Evolutionary conservation across 2,329 filamentous ascomycete species (phyloP), one percentile per base, ranked within the genome.

Genomic region (Calonectria montana): DNA sequence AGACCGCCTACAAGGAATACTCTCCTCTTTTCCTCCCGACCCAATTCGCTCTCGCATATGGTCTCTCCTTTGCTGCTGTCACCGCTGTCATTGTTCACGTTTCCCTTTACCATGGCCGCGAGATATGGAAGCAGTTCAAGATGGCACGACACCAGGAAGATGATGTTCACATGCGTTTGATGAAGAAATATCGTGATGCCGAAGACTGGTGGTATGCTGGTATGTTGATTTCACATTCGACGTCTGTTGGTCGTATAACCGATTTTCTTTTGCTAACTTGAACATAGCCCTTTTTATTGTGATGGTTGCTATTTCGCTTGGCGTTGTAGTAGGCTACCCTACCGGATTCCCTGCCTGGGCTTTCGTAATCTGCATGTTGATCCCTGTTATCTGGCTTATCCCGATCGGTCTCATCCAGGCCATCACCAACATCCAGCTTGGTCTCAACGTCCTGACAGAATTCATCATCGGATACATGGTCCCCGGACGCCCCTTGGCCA

Each of bases 381-480:
- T 92, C 29, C 88, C 89, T 3, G 80, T 91, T 41, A 77, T 91
- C 39, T 91, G 90, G 88, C 85, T 90, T 64, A 86, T 92, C 27
- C 90, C 90, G 12, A 88, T 91, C 66, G 90, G 90, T 63, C 88
- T 92, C 74, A 86, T 92, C 57, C 89, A 91, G 78, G 90, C 88
- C 67, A 88, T 91, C 68, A 90, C 90, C 48, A 91, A 91, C 80
- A 88, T 89, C 64, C 89, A 91, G 79, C 85, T 94, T 4, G 91
- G 91, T 5, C 85, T 94, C 25, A 94, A 94, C 75, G 91, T 94
- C 21, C 83, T 94, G 70, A 93, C 92, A n/a, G 92, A 94, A 80
- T 93, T 92, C 77, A 88, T 94, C 71, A 88, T 93, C 72, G 93
- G 93, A 7, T 94, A 94, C 81, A 92, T 94, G 87, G 88, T 93